Base-by-base conservation (phyloP, 2,329 filamentous ascomycete species). In the Epichloe elymi region DNA sequence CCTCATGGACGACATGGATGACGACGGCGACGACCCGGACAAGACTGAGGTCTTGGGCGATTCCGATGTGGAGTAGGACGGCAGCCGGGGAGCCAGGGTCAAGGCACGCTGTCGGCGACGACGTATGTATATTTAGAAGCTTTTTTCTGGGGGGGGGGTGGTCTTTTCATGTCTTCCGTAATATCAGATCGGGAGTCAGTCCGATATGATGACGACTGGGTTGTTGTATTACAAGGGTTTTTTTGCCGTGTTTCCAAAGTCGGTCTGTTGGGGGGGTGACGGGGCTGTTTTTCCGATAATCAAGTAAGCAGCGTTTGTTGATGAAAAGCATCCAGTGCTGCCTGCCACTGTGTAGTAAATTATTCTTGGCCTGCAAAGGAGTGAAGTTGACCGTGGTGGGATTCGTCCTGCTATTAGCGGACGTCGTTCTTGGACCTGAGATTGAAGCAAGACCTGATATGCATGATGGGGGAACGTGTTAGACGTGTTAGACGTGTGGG, bases 1-100 rank as follows among this genome's bases (percentile, higher is more conserved):
- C 20, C 54, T 65, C 40, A 55, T 74, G 42, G 71, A 67, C 2
- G 70, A 71, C 37, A 68, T 70, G 20, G 71, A 65, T 41, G 74
- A 74, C 47, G 74, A 75, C 8, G 70, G 70, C 11, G 73, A 73
- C 19, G 72, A 73, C 44, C 55, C 60, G 5, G 66, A 68, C 51
- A 63, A 63, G 46, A 69, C 66, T 36, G 72, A 69, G 52, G 57
- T 60, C 17, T 59, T 67, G 63, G 65, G 54, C 17, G 65, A 67
- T 33, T 68, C 66, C 38, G 66, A 69, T 37, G 58, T 61, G 45
- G 65, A 67, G 11, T 66, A 57, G 52, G 39, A 40, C 17, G 12
- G 41, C 19, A 19, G 33, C n/a, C 4, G 19, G 30, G 15, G 14
- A 37, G 4, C 26, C 43, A 36, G 43, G n/a, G 11, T 35, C 30